Evolutionary conservation across 768 basidiomycete species (phyloP), one percentile per base, ranked within the genome.

Genomic region (Pulveroboletus sp.): DNA sequence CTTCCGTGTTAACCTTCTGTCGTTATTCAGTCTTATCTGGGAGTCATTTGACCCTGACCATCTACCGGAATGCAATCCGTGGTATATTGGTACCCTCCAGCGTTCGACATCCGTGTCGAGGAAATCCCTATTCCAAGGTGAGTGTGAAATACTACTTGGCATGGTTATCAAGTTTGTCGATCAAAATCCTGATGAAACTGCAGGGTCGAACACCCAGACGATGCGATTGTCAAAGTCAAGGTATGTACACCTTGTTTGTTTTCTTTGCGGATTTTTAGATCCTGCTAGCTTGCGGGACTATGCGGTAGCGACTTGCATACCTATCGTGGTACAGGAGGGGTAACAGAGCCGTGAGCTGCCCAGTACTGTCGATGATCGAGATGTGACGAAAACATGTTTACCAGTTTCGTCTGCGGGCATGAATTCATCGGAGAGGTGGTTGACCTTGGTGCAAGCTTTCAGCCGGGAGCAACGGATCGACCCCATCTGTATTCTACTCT

Each of bases 271-370:
- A 42, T 49, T 26, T 35, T 40, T 10, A 1, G 10, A 30, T 15
- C 39, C 35, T 38, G 30, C 9, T 55, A 86, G 86, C 74, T 84
- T 27, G 78, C 81, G 18, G 85, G 79, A 17, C 66, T 87, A 9
- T 88, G 85, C 58, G 85, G 82, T 69, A 86, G 84, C 54, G 87
- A 89, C 70, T 70, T 88, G 17, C 89, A 90, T 55, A 62, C 82
- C 30, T 91, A 89, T 63, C 75, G 88, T 40, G 86, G 85, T 1
- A 79, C 82, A 44, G 78, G 71, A 44, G 73, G 70, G 4, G 67
- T 80, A 28, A 67, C 73, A 33, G 71, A 78, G 61, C 71, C 76
- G 86, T 85, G 57, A 57, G 81, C 24, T 33, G 5, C 32, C 46
- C 27, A 32, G 17, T n/a, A n/a, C 4, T 28, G 33, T 43, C 49